These are phyloP conservation scores for Talaromyces ruber DNA, from an alignment of 495 filamentous ascomycete species.

Conservation along the genomic window DNA sequence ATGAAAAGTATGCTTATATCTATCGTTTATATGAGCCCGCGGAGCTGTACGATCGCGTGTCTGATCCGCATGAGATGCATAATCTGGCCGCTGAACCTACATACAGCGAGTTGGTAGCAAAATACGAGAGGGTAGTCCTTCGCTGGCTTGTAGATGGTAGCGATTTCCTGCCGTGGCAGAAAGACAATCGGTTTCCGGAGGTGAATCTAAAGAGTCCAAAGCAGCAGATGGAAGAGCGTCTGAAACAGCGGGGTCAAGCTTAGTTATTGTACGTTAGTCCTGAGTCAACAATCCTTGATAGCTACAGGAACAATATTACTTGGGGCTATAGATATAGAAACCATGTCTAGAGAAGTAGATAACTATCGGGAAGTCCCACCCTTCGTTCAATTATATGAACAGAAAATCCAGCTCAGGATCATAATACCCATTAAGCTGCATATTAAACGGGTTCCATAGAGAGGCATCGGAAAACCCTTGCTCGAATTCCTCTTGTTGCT, in stretches of 20 bases:
- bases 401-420: no score
- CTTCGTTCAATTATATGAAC: no score
- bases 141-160: conserved; percentile 12
- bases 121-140: conserved; percentile 14
- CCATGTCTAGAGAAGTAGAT: no score
- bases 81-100: conserved; percentile 23
- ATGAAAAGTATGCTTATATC: conserved; percentile 18
- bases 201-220: conserved; percentile 14
- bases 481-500: no score
- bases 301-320: no score
- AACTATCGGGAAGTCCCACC: no score
- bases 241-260: not conserved
- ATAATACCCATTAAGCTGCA: no score
- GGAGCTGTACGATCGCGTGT: conserved; percentile 32
- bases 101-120: conserved; percentile 1
- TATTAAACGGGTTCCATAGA: no score
- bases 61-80: conserved; percentile 27
- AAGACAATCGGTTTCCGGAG: conserved; percentile 14
- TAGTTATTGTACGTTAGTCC: not conserved
- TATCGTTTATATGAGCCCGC: conserved; percentile 23
- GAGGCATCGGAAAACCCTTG: no score
- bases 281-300: no score
- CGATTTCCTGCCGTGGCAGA: conserved; percentile 13
- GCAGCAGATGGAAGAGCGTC: conserved; percentile 12
- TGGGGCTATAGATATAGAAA: no score